phyloP scores from a whole-genome alignment of 2,329 filamentous ascomycete genomes.

The Aspergillus pseudonomiae region DNA sequence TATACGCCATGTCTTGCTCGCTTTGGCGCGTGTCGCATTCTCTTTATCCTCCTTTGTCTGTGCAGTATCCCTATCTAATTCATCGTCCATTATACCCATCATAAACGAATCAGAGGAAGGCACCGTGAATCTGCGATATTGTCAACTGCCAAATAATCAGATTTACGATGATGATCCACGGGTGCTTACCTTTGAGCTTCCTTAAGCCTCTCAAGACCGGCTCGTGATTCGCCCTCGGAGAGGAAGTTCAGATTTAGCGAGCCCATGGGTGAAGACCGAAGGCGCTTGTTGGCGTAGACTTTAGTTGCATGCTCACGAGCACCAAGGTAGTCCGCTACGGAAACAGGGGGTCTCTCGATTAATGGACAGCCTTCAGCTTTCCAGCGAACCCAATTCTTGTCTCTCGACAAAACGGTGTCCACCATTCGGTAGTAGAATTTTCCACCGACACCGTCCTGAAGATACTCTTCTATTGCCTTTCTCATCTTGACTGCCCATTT shows the following conservation, averaged over 20 bases:
- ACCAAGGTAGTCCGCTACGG: conserved; percentile 68
- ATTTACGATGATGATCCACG: not conserved
- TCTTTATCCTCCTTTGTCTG: conserved; percentile 64
- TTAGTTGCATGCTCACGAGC: conserved; percentile 69
- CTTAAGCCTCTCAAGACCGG: conserved; percentile 71
- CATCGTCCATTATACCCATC: conserved; percentile 73
- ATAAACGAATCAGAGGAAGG: conserved; percentile 73
- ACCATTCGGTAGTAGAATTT: conserved; percentile 96
- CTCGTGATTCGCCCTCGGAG: conserved; percentile 63
- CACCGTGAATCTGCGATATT: conserved; percentile 59
- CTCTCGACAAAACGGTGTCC: conserved; percentile 88
- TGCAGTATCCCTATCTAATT: conserved; percentile 85
- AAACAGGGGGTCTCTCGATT: conserved; percentile 76
- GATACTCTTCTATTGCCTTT: conserved; percentile 75
- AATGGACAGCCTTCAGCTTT: conserved; percentile 91
- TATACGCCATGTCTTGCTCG: conserved; percentile 88
- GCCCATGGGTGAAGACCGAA: conserved; percentile 70
- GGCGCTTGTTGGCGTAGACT: conserved; percentile 69
- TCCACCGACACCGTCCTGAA: conserved; percentile 78
- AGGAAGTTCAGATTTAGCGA: conserved; percentile 80
- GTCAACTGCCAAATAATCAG: conserved; percentile 16
- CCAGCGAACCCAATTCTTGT: conserved; percentile 99
- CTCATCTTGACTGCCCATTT: conserved; percentile 85
- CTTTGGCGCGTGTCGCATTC: conserved; percentile 68
- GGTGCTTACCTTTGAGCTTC: conserved; percentile 56